A percentile compares a stretch with the other conserved stretches of the same genome.
Evolutionary conservation across 768 basidiomycete genomes (phyloP).

Genomic region (Hypholoma sublateritium): DNA sequence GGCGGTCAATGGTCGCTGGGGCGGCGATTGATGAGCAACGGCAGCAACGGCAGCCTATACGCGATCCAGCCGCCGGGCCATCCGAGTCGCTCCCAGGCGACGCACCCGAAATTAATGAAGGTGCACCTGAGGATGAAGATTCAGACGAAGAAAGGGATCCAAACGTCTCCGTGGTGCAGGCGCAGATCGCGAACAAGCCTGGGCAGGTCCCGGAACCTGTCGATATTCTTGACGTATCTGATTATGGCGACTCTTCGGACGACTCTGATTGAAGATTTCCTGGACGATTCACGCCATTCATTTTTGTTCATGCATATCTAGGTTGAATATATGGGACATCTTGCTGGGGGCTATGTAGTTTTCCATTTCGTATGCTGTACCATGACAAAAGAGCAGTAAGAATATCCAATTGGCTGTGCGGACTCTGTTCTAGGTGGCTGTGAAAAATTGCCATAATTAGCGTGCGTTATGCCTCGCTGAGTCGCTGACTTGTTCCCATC

Average conservation of each 20-base stretch:
- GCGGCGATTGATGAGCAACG: slow-evolving; percentile 46
- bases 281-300: not conserved
- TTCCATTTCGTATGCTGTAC: too few species aligned
- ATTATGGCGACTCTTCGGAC: slow-evolving; percentile 14
- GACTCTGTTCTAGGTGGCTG: not conserved
- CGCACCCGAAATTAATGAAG: not conserved
- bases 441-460: too few species aligned
- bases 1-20: slow-evolving; percentile 46
- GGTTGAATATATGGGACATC: too few species aligned
- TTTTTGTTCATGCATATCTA: too few species aligned
- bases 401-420: not conserved
- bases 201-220: not conserved
- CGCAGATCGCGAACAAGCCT: not conserved
- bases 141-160: slow-evolving; percentile 33
- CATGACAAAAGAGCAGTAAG: too few species aligned
- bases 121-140: slow-evolving; percentile 8
- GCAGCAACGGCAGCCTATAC: not conserved
- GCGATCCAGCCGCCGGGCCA: not conserved
- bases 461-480: not conserved
- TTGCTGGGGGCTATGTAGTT: too few species aligned
- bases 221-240: slow-evolving; percentile 19
- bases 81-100: not conserved
- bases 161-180: slow-evolving; percentile 22
- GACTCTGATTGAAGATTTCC: not conserved
- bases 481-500: slow-evolving; percentile 5